phyloP scores from a whole-genome alignment of 495 filamentous ascomycete species.

The Aspergillus nidulans region DNA sequence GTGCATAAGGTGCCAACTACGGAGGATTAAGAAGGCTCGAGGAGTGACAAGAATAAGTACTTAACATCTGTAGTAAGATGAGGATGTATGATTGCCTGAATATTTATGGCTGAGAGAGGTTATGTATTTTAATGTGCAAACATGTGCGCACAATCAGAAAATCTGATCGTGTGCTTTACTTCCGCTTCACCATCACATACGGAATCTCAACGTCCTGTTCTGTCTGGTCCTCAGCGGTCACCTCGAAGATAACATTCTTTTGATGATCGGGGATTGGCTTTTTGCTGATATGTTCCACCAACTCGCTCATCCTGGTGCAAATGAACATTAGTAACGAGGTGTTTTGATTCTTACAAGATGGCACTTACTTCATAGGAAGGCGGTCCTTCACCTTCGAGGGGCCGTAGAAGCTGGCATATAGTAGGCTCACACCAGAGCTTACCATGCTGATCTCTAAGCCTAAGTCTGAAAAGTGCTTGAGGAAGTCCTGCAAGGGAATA shows the following conservation, averaged over 20 bases:
- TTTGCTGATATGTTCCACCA: conserved; percentile 85
- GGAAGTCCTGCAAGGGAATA: conserved; percentile 76
- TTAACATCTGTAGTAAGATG: background rate
- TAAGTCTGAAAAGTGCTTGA: conserved; percentile 72
- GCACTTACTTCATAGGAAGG: conserved; percentile 62
- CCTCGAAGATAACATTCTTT: conserved; percentile 93
- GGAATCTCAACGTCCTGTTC: conserved; percentile 97
- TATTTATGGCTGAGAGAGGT: background rate
- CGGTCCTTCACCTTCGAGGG: conserved; percentile 82
- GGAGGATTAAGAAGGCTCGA: no score
- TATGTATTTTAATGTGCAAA: background rate
- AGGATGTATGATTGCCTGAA: background rate
- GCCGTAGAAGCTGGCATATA: conserved; percentile 97
- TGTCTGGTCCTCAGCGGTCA: conserved; percentile 83
- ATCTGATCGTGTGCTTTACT: conserved; percentile 20
- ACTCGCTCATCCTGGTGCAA: conserved; percentile 65
- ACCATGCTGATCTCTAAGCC: conserved; percentile 88
- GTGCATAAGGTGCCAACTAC: no score
- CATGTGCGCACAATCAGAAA: background rate
- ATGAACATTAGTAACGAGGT: conserved; percentile 8
- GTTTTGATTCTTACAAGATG: background rate
- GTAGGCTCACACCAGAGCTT: conserved; percentile 88
- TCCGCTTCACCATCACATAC: conserved; percentile 82
- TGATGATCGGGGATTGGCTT: conserved; percentile 88
- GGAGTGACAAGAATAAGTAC: no score